Evolutionary conservation across 1,284 basidiomycete species (phyloP), one percentile per base, ranked within the genome.

Genomic region (Ceratobasidium papillatum): DNA sequence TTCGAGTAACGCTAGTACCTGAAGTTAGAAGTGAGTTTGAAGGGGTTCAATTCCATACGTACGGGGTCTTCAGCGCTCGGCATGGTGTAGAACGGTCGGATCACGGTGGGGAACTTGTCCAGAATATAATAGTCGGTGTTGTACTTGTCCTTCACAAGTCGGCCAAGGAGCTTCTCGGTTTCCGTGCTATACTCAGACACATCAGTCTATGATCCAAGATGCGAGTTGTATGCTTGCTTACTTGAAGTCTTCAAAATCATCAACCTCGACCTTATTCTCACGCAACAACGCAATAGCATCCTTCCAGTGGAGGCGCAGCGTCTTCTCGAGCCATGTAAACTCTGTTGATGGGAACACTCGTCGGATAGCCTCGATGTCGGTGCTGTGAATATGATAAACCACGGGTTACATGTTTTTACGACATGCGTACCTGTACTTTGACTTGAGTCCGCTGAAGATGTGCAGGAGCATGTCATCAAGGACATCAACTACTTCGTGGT

Each of bases 41-140:
- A 74, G 45, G 78, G 38, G 49, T 17, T 36, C 69, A 45, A 27
- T 9, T 12, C 25, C 7, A 27, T 43, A 82, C 91, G 79, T 80
- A 95, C 94, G 9, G 93, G 90, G 83, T 98, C 91, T 76, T 88
- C 85, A 27, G 96, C 89, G 84, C 98, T 95, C 75, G 95, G 94
- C 96, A 98, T 98, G 49, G 96, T 99, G 85, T 99, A 99, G 86
- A 99, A 99, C 2, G 98, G 97, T 76, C 97, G 92, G 74, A 98
- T 89, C 36, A 87, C 92, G 81, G 95, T 86, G 1, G 96, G 96
- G 87, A 98, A 98, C 83, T 98, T 98, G 87, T 98, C 96, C 78
- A 98, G 91, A 81, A 98, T 98, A 84, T 93, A 98, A 85, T 97
- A 98, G 85, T 99, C 97, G 72, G 94, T 98, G 79, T 95, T 90